Base-by-base conservation (phyloP, 768 basidiomycete species). In the Leccinum ochraceum region DNA sequence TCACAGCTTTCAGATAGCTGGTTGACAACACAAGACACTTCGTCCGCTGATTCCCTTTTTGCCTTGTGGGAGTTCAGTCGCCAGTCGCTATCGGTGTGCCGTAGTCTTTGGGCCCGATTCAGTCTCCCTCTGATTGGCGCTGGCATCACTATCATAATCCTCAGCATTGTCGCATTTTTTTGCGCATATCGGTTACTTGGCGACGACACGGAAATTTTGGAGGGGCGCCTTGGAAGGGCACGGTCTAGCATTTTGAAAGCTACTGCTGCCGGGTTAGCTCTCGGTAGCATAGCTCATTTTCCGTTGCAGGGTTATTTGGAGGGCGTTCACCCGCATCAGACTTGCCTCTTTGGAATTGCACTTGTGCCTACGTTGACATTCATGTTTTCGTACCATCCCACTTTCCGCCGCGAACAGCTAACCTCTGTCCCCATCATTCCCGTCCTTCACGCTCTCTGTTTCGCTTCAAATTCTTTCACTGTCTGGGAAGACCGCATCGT, bases 401-500 rank as follows among this genome's bases (percentile, higher is more conserved):
- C 69, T 5, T 58, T 80, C 44, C 67, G 65, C 11, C 53, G 65
- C 36, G 65, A 75, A 42, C 42, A 71, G 20, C n/a, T 71, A 26
- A 68, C 69, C 24, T 54, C 76, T 20, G 60, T 74, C 2, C 78
- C 81, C 1, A 63, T 90, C 42, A 75, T 86, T 36, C 80, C 89
- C 57, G 58, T 85, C 58, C 77, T 94, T 3, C 95, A 98, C 67
- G 75, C 87, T 1, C 57, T 89, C 4, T 79, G 88, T 7, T 96
- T 96, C 75, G 83, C 89, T 16, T 96, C 95, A 26, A 98, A 98
- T 78, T 97, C 95, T 0, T 96, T 93, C 79, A 93, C 92, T n/a
- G 84, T 98, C 73, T 98, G 95, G 94, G 97, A 99, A 81, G 95
- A 98, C 71, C 83, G 83, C 34, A 79, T 92, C 58, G 80, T 90